These are phyloP conservation scores for Heterobasidion irregulare DNA, from an alignment of 1,284 basidiomycete genomes.

Conservation along the genomic window DNA sequence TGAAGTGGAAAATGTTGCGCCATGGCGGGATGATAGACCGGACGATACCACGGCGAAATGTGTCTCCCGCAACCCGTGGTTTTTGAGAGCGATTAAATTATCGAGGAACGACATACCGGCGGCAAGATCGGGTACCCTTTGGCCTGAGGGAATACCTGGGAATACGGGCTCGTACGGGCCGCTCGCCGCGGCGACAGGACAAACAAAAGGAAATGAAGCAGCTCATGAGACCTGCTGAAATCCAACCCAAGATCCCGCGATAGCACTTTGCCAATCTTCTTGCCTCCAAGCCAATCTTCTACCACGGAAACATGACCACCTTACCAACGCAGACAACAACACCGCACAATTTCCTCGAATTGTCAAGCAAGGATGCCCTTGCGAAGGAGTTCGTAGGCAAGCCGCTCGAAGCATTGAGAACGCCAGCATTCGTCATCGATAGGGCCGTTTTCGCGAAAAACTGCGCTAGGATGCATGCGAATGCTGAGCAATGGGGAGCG, in stretches of 20 bases:
- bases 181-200: too few relatives aligned
- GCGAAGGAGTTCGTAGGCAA: conserved; percentile 54
- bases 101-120: too few relatives aligned
- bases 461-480: conserved; percentile 64
- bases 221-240: too few relatives aligned
- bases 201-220: too few relatives aligned
- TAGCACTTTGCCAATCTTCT: too few relatives aligned
- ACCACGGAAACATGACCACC: too few relatives aligned
- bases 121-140: too few relatives aligned
- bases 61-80: neutral
- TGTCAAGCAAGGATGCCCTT: conserved; percentile 48
- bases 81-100: too few relatives aligned
- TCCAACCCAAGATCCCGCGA: too few relatives aligned
- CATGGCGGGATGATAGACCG: neutral
- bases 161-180: too few relatives aligned
- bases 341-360: conserved; percentile 31
- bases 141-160: too few relatives aligned
- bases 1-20: conserved; percentile 40
- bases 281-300: too few relatives aligned
- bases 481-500: conserved; percentile 56
- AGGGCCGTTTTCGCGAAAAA: conserved; percentile 61
- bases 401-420: conserved; percentile 52
- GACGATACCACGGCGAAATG: neutral
- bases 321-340: conserved; percentile 29
- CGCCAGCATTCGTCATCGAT: conserved; percentile 76